Evolutionary conservation across 2,329 filamentous ascomycete species (phyloP).

Genomic region (Cytospora piceae): DNA sequence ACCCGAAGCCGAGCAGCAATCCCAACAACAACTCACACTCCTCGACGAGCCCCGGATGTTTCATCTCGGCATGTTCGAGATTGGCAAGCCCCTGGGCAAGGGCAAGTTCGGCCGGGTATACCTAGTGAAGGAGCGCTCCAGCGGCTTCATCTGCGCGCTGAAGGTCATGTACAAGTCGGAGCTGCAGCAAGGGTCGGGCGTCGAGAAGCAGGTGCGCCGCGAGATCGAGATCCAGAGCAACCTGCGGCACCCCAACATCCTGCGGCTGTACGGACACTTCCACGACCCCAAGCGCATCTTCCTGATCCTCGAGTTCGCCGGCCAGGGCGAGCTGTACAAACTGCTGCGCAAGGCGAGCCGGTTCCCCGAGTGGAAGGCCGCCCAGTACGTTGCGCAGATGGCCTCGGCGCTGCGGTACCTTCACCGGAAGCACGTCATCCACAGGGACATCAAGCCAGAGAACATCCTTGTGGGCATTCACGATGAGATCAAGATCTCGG

Average conservation of each 20-base stretch:
- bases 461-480: conserved; percentile 96
- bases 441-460: conserved; percentile 96
- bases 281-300: conserved; percentile 89
- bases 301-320: conserved; percentile 84
- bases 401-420: conserved; percentile 87
- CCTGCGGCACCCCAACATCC: conserved; percentile 82
- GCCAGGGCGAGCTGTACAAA: conserved; percentile 86
- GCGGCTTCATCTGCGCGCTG: conserved; percentile 81
- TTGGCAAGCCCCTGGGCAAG: conserved; percentile 82
- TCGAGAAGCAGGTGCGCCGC: conserved; percentile 84
- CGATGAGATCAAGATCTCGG: conserved; percentile 97
- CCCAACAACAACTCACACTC: conserved; percentile 56
- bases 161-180: conserved; percentile 88
- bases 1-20: conserved; percentile 53
- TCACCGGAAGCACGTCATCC: conserved; percentile 96
- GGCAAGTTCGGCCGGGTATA: conserved; percentile 89
- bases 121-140: conserved; percentile 76
- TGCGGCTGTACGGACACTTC: conserved; percentile 84
- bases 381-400: conserved; percentile 89
- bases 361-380: conserved; percentile 85
- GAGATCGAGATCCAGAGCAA: conserved; percentile 92
- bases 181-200: conserved; percentile 72
- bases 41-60: conserved; percentile 64
- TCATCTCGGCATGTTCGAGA: conserved; percentile 93
- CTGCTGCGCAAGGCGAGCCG: conserved; percentile 76